Evolutionary conservation across 2,329 filamentous ascomycete genomes (phyloP).

Genomic region (Microsporum ferrugineum): DNA sequence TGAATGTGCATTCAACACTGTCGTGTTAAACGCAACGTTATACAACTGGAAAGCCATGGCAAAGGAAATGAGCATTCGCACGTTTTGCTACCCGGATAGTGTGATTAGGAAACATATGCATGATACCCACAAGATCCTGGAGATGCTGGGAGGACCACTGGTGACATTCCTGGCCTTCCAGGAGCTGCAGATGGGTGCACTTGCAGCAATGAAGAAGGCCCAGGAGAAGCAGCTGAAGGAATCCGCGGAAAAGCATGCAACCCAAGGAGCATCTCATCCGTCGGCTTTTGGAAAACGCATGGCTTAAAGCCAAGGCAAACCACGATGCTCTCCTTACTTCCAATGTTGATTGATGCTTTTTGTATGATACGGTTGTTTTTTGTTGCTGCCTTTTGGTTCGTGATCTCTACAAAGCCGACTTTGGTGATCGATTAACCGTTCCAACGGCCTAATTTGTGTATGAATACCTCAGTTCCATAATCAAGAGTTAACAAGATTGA

Average conservation of each 20-base stretch:
- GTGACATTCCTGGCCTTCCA: constrained; percentile 31
- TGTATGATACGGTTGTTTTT: not conserved
- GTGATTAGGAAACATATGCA: constrained; percentile 40
- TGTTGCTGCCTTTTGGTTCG: not conserved
- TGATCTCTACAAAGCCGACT: not conserved
- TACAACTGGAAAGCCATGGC: constrained; percentile 39
- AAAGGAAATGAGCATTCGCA: constrained; percentile 39
- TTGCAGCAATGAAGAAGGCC: constrained; percentile 26
- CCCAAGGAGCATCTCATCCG: not conserved
- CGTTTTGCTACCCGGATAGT: constrained; percentile 41
- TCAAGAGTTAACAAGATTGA: not conserved
- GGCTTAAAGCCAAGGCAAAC: not conserved
- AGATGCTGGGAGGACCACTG: constrained; percentile 37
- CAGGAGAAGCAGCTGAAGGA: constrained; percentile 16
- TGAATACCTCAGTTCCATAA: not conserved
- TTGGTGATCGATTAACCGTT: not conserved
- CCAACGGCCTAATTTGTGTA: not conserved
- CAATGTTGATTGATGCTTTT: not conserved
- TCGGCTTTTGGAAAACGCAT: not conserved
- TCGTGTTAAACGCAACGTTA: constrained; percentile 37
- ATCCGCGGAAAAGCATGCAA: constrained; percentile 7
- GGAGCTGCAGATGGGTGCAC: constrained; percentile 25
- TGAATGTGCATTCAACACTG: constrained; percentile 28
- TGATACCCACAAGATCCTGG: constrained; percentile 39
- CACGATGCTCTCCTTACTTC: not conserved